These are phyloP conservation scores for Zanthoxylum bungeanum DNA, from an alignment of 345 rosid species.

Conservation along the genomic window DNA sequence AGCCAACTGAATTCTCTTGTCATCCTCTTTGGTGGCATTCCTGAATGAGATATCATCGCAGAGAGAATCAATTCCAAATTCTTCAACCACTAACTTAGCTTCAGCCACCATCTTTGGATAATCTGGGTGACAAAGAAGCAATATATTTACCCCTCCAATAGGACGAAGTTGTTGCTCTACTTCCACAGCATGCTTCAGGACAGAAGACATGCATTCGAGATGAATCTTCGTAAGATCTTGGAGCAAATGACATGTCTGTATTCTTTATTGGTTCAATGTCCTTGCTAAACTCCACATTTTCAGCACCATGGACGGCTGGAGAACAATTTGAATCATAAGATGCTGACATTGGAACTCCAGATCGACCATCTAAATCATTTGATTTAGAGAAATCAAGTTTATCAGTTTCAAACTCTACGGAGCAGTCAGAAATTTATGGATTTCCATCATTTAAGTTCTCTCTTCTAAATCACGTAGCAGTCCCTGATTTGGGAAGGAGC, in stretches of 20 bases:
- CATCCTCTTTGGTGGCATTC: too few relatives aligned
- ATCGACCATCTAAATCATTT: constrained; percentile 26
- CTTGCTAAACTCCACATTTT: constrained; percentile 29
- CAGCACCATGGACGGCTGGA: constrained; percentile 24
- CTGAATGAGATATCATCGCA: too few relatives aligned
- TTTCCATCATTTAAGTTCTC: constrained; percentile 22
- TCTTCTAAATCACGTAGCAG: constrained; percentile 19
- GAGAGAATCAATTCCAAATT: too few relatives aligned
- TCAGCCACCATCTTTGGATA: too few relatives aligned
- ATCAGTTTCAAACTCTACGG: constrained; percentile 31
- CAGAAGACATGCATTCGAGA: constrained; percentile 87
- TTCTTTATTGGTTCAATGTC: constrained; percentile 26
- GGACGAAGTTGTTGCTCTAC: too few relatives aligned
- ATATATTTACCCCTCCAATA: too few relatives aligned
- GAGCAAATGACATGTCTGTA: constrained; percentile 34
- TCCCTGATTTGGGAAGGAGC: constrained; percentile 26
- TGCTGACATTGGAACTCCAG: constrained; percentile 16
- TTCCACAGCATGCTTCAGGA: constrained; percentile 94
- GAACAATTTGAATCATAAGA: constrained; percentile 32
- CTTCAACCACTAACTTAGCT: too few relatives aligned
- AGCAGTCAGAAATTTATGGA: constrained; percentile 28
- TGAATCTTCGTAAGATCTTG: constrained; percentile 63
- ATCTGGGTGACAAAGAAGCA: too few relatives aligned
- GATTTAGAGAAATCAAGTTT: constrained; percentile 26
- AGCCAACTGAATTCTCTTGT: too few relatives aligned